These are phyloP conservation scores for Trichoderma sp. DNA, from an alignment of 2,329 filamentous ascomycete genomes.

Conservation along the genomic window DNA sequence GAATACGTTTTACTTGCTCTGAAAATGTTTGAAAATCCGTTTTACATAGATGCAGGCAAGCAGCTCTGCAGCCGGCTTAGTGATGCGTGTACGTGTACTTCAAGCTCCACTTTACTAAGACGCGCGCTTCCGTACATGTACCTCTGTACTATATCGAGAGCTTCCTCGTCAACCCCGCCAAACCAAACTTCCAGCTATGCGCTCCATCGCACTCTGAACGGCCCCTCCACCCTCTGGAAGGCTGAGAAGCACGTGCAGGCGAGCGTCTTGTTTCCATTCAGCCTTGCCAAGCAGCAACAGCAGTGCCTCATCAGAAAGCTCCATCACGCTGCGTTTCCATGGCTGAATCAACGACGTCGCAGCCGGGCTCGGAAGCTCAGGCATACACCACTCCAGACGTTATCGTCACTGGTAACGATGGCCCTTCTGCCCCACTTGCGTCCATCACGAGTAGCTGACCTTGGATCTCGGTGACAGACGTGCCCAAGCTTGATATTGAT, in stretches of 20 bases:
- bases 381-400: conserved; percentile 36
- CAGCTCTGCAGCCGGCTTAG: not conserved
- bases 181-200: conserved; percentile 2
- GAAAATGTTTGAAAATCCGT: not conserved
- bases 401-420: conserved; percentile 48
- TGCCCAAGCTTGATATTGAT: conserved; percentile 88
- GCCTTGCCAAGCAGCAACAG: conserved; percentile 18
- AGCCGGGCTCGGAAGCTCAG: conserved; percentile 25
- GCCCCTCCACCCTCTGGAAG: conserved; percentile 27
- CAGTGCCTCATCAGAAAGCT: not conserved
- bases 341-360: conserved; percentile 16
- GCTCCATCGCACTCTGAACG: not conserved
- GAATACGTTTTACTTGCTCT: not conserved
- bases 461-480: conserved; percentile 53
- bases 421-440: conserved; percentile 1
- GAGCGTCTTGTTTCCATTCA: conserved; percentile 9
- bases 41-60: not conserved
- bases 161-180: conserved; percentile 23
- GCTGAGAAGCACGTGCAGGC: conserved; percentile 28
- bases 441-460: conserved; percentile 14
- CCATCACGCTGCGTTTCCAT: not conserved
- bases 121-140: not conserved
- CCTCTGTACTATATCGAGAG: not conserved
- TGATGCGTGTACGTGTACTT: not conserved
- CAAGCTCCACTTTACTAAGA: not conserved